phyloP scores from a whole-genome alignment of 1,284 basidiomycete genomes.

The Tilletia walkeri region DNA sequence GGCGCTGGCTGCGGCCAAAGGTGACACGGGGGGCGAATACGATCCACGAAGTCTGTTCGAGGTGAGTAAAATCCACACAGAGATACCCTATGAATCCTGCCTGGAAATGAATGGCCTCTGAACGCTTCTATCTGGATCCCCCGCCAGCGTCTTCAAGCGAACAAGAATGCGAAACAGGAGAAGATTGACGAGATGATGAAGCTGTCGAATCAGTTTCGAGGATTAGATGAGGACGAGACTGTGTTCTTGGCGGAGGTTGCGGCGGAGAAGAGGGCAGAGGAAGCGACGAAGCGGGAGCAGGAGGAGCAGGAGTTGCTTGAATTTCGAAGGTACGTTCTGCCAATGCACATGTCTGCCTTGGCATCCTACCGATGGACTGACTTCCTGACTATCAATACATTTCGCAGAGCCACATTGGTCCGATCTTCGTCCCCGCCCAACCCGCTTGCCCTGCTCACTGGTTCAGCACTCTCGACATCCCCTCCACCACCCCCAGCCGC shows the following conservation, averaged over 20 bases:
- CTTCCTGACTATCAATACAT: not conserved
- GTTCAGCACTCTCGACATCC: not conserved
- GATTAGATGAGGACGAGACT: slow-evolving; percentile 48
- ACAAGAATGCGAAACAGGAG: slow-evolving; percentile 47
- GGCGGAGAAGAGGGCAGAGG: slow-evolving; percentile 25
- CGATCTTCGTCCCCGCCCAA: slow-evolving; percentile 1
- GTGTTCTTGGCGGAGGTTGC: slow-evolving; percentile 43
- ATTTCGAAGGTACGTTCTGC: slow-evolving; percentile 32
- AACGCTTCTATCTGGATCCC: not conserved
- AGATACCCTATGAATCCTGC: not conserved
- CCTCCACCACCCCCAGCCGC: not conserved
- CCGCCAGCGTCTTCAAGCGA: slow-evolving; percentile 31
- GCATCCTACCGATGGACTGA: not conserved
- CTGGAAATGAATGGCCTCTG: no score
- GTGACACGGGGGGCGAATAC: slow-evolving; percentile 59
- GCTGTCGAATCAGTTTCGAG: slow-evolving; percentile 50
- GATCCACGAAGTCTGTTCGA: slow-evolving; percentile 87
- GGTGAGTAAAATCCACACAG: slow-evolving; percentile 11
- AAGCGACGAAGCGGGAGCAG: slow-evolving; percentile 22
- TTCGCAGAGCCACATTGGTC: not conserved
- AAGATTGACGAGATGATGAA: slow-evolving; percentile 44
- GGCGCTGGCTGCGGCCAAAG: slow-evolving; percentile 66
- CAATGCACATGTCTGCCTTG: not conserved
- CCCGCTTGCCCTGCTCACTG: slow-evolving; percentile 10
- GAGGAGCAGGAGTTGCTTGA: slow-evolving; percentile 34